A percentile compares a stretch with the other conserved stretches of the same genome.
Evolutionary conservation across 2,329 filamentous ascomycete species (phyloP).

Genomic region (Phyllachora maydis): DNA sequence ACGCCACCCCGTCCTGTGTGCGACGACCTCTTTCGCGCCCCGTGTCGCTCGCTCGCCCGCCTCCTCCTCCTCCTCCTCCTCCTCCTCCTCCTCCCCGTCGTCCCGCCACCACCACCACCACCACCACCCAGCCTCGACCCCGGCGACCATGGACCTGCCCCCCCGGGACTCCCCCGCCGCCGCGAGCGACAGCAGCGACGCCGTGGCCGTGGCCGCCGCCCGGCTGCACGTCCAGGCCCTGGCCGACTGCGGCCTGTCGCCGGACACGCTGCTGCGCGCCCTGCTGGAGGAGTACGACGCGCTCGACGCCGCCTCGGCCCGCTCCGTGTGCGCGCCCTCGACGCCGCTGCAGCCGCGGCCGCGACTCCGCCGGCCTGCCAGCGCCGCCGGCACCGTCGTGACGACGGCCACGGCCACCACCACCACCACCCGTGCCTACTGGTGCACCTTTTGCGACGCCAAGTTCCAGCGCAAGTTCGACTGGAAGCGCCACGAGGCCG

Average conservation of each 20-base stretch:
- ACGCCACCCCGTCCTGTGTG: no score
- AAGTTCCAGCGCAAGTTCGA: constrained; percentile 48
- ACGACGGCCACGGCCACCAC: constrained; percentile 16
- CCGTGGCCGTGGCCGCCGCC: constrained; percentile 10
- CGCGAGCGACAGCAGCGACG: no score
- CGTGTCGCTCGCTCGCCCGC: neutral
- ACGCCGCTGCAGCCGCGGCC: neutral
- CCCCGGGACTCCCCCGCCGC: constrained; percentile 8
- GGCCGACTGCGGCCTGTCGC: constrained; percentile 10
- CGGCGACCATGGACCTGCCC: constrained; percentile 7
- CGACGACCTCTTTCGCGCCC: no score
- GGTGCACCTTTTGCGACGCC: constrained; percentile 38
- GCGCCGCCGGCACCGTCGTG: constrained; percentile 19
- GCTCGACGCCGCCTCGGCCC: constrained; percentile 1
- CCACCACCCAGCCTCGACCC: neutral
- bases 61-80: no score
- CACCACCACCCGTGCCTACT: constrained; percentile 23
- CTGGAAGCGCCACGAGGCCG: constrained; percentile 50
- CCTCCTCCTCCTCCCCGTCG: neutral
- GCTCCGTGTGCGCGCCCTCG: neutral
- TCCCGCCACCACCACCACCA: neutral
- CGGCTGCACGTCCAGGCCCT: constrained; percentile 12
- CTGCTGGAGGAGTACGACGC: constrained; percentile 11
- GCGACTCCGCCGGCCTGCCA: neutral
- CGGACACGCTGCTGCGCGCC: constrained; percentile 11